Evolutionary conservation across 2,329 filamentous ascomycete species (phyloP).

Genomic region (Talaromyces sp.): DNA sequence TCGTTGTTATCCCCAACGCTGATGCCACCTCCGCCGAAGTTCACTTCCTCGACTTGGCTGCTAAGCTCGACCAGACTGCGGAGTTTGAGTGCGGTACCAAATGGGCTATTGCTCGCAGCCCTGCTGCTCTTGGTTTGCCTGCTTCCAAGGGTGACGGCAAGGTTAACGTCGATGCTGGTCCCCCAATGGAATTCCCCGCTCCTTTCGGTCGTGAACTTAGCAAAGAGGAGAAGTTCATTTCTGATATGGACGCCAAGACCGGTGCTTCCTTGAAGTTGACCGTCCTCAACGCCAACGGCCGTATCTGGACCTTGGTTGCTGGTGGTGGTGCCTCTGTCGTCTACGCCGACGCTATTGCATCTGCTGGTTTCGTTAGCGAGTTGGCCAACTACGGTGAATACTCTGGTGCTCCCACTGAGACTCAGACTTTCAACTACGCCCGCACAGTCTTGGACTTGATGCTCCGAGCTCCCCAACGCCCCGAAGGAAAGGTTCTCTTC

Average conservation of each 20-base stretch:
- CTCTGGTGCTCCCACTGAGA: constrained; percentile 97
- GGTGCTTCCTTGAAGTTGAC: constrained; percentile 98
- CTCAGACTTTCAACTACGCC: constrained; percentile 98
- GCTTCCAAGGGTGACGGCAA: constrained; percentile 64
- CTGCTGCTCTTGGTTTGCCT: constrained; percentile 80
- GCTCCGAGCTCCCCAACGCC: constrained; percentile 79
- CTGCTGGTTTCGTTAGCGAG: constrained; percentile 89
- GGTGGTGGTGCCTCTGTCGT: constrained; percentile 99
- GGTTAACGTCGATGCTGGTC: constrained; percentile 91
- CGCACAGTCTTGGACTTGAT: constrained; percentile 95
- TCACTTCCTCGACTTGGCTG: constrained; percentile 96
- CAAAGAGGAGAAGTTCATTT: constrained; percentile 99
- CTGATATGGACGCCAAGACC: constrained; percentile 98
- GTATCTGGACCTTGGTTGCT: constrained; percentile 96
- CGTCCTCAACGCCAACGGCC: constrained; percentile 84
- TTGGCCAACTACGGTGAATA: constrained; percentile 99
- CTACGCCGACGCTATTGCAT: constrained; percentile 97
- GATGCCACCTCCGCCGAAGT: constrained; percentile 89
- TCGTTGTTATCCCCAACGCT: constrained; percentile 94
- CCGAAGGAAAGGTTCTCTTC: constrained; percentile 97
- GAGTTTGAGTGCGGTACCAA: constrained; percentile 99
- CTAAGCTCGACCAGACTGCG: constrained; percentile 97
- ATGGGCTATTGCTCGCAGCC: constrained; percentile 94
- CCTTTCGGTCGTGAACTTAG: constrained; percentile 97
- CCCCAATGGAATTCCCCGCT: constrained; percentile 98